Evolutionary conservation across 306 rosid genomes (phyloP).

Genomic region (Quercus dentata): DNA sequence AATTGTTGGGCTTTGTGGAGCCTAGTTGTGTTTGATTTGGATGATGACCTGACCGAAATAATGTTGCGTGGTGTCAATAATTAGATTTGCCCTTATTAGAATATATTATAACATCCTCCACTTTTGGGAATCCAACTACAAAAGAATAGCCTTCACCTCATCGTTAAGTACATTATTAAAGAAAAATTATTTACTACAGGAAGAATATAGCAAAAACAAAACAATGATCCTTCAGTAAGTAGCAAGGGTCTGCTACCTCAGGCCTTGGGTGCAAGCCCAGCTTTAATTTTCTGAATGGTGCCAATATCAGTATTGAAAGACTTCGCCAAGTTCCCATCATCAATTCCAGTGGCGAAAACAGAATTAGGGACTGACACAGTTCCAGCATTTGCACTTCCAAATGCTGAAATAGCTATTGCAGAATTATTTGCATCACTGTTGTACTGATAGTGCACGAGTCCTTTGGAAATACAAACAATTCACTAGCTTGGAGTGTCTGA

Average conservation of each 20-base stretch:
- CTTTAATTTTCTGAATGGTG: conserved; percentile 36
- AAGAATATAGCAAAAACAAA: too few species aligned
- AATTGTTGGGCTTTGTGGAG: too few species aligned
- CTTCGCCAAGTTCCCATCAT: conserved; percentile 39
- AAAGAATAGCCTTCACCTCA: too few species aligned
- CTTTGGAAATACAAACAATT: conserved; percentile 51
- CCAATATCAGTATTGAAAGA: conserved; percentile 45
- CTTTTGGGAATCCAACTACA: too few species aligned
- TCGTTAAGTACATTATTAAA: too few species aligned
- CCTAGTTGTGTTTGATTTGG: too few species aligned
- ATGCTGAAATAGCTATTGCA: conserved; percentile 38
- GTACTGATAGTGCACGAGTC: conserved; percentile 45
- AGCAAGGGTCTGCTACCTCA: neutral
- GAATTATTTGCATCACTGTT: conserved; percentile 18
- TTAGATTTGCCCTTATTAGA: too few species aligned
- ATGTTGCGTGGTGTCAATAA: too few species aligned
- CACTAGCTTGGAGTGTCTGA: conserved; percentile 35
- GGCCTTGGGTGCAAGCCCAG: conserved; percentile 31
- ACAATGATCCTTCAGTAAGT: neutral
- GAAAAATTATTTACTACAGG: too few species aligned
- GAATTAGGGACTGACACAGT: conserved; percentile 32
- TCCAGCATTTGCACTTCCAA: conserved; percentile 52
- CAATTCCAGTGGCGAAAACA: conserved; percentile 34
- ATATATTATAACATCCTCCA: too few species aligned
- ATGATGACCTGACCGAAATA: too few species aligned